Percentiles rank a stretch among this genome's conserved stretches.
Evolutionary conservation across 2,329 filamentous ascomycete genomes (phyloP).

Genomic region (Aspergillus ustus): DNA sequence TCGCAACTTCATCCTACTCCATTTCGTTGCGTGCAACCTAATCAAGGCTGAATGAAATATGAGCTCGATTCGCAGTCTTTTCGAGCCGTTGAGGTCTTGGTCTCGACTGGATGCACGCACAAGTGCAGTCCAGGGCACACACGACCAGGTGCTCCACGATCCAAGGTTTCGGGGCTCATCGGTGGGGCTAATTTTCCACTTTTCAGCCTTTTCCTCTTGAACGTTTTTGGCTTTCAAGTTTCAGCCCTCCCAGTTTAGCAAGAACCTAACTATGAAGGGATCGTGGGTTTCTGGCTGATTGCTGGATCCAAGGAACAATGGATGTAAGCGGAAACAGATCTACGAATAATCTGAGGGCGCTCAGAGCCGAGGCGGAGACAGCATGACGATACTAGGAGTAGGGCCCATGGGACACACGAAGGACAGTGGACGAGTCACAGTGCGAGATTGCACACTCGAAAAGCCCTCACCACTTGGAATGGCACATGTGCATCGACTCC

Average conservation of each 20-base stretch:
- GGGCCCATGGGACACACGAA: conserved; percentile 27
- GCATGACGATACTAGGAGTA: conserved; percentile 31
- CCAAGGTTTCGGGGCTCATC: conserved; percentile 21
- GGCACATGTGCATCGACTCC: conserved; percentile 22
- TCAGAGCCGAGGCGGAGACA: conserved; percentile 23
- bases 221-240: background rate
- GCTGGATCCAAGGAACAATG: conserved; percentile 23
- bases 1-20: background rate
- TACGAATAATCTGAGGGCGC: conserved; percentile 26
- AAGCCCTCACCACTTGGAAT: conserved; percentile 22
- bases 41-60: background rate
- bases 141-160: conserved; percentile 18
- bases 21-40: background rate
- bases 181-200: conserved; percentile 19
- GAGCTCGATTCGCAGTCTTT: background rate
- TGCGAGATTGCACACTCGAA: conserved; percentile 22
- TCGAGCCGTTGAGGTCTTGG: background rate
- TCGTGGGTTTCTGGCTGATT: conserved; percentile 7
- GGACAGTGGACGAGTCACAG: conserved; percentile 38
- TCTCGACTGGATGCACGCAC: conserved; percentile 2
- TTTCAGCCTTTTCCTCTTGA: conserved; percentile 8
- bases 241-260: conserved; percentile 6
- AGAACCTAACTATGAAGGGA: background rate
- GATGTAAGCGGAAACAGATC: conserved; percentile 29
- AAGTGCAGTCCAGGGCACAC: conserved; percentile 7